Percentiles rank a stretch among this genome's conserved stretches.
Conservation (phyloP, 768 basidiomycete species). For the Podaxis pistillaris region DNA sequence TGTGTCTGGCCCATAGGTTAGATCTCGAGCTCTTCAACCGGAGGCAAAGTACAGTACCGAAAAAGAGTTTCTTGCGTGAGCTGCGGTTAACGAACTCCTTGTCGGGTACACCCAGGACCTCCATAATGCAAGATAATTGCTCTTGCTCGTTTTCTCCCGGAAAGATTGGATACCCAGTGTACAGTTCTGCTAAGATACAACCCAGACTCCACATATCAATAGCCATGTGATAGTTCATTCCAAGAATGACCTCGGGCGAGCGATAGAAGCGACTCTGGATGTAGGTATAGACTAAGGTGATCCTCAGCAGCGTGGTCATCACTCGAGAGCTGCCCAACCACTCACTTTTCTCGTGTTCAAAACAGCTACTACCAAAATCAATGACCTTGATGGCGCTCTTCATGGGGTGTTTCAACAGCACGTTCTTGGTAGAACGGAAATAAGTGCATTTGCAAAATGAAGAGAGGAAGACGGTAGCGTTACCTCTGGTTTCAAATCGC, state of each 20-base stretch:
- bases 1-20: constrained; percentile 55
- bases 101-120: constrained; percentile 94
- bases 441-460: not conserved
- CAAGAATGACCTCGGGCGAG: constrained; percentile 98
- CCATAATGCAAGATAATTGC: constrained; percentile 98
- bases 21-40: constrained; percentile 12
- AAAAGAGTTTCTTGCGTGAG: constrained; percentile 92
- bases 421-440: constrained; percentile 59
- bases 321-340: constrained; percentile 2
- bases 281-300: constrained; percentile 87
- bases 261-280: constrained; percentile 99
- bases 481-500: constrained; percentile 98
- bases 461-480: not conserved
- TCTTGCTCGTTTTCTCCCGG: constrained; percentile 99
- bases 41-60: constrained; percentile 57
- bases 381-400: constrained; percentile 98
- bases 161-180: constrained; percentile 97
- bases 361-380: constrained; percentile 98
- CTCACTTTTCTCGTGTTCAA: constrained; percentile 97
- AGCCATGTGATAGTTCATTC: constrained; percentile 99
- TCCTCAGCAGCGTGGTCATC: constrained; percentile 12
- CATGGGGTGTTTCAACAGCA: constrained; percentile 88
- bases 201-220: constrained; percentile 99
- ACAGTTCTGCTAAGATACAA: constrained; percentile 95
- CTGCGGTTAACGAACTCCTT: constrained; percentile 94